Base-by-base conservation (phyloP, 768 basidiomycete genomes). In the Pisolithus tinctorius region DNA sequence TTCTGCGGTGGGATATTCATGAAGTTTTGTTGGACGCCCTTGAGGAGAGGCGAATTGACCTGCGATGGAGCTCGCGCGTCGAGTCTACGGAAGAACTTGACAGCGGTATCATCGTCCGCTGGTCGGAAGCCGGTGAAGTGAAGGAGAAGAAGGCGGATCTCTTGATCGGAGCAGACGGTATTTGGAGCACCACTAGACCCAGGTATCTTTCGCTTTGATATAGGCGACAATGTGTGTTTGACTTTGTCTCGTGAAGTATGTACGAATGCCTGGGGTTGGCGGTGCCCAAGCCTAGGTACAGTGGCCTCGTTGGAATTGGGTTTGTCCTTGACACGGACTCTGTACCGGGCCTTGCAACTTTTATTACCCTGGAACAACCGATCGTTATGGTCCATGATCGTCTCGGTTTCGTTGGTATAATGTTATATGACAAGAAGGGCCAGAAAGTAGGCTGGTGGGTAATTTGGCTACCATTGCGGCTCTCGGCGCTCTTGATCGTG, bases 331-430 rank as follows among this genome's bases (percentile, higher is more conserved):
- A 52, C 29, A 52, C 56, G 4, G 57, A 60, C 34, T 49, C 50
- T 16, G 54, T 66, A 3, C 57, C 55, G 31, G 62, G 66, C 9
- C 45, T 68, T 42, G 56, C 47, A 11, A 29, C 6, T 37, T 54
- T 58, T 30, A 53, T 66, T 45, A 51, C 52, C 20, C 38, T 45
- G n/a, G 57, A 66, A 48, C 52, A 23, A 9, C 54, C 66, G 2
- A 66, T 64, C n/a, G 56, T 68, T 31, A 54, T 66, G 64, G 57
- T 66, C 27, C 60, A 66, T 0, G 61, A 64, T 13, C 56, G 54
- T 45, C 56, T 48, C 37, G 64, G 63, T 1, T 63, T 63, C 34
- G 54, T 68, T 6, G 65, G 65, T 6, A 64, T 68, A 45, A 45
- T 56, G 1, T 30, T 62, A 20, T 62, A 64, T 38, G 65, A 68